A percentile compares a stretch with the other conserved stretches of the same genome.
phyloP scores from a whole-genome alignment of 2,329 filamentous ascomycete species.

The Beauveria caledonica region DNA sequence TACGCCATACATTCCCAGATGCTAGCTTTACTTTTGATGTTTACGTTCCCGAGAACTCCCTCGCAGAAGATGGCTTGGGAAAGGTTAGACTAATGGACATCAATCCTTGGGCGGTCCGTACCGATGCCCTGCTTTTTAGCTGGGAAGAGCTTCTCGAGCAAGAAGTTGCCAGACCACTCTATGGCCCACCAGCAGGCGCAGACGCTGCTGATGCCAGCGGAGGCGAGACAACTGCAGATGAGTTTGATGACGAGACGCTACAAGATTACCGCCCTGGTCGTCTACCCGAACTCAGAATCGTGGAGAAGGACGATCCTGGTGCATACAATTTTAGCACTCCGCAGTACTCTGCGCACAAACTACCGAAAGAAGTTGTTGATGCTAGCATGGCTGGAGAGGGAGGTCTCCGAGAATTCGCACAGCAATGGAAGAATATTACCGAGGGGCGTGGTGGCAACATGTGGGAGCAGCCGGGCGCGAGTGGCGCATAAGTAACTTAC shows the following conservation, averaged over 20 bases:
- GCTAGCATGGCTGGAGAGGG: conserved; percentile 60
- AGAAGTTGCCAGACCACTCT: conserved; percentile 50
- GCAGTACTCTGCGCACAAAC: conserved; percentile 90
- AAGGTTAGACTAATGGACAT: conserved; percentile 84
- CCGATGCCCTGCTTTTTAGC: conserved; percentile 80
- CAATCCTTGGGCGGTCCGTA: conserved; percentile 87
- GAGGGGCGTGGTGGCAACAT: conserved; percentile 32
- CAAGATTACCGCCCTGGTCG: conserved; percentile 49
- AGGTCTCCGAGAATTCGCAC: conserved; percentile 72
- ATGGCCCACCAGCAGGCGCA: conserved; percentile 33
- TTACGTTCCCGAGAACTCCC: conserved; percentile 66
- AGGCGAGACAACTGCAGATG: conserved; percentile 29
- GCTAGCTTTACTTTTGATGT: conserved; percentile 83
- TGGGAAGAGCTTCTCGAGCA: conserved; percentile 81
- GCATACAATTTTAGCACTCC: conserved; percentile 79
- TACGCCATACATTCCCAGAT: conserved; percentile 76
- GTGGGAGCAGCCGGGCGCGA: conserved; percentile 26
- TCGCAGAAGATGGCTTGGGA: conserved; percentile 52
- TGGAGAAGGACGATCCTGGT: conserved; percentile 78
- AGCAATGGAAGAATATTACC: conserved; percentile 60
- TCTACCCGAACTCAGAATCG: conserved; percentile 70
- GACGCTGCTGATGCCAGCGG: conserved; percentile 28
- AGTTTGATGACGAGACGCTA: conserved; percentile 29
- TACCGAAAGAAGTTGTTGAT: conserved; percentile 86
- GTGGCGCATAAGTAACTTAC: not conserved